A percentile compares a stretch with the other conserved stretches of the same genome.
Conservation (phyloP, 1,284 basidiomycete species). For the Cryptococcus wingfieldii region DNA sequence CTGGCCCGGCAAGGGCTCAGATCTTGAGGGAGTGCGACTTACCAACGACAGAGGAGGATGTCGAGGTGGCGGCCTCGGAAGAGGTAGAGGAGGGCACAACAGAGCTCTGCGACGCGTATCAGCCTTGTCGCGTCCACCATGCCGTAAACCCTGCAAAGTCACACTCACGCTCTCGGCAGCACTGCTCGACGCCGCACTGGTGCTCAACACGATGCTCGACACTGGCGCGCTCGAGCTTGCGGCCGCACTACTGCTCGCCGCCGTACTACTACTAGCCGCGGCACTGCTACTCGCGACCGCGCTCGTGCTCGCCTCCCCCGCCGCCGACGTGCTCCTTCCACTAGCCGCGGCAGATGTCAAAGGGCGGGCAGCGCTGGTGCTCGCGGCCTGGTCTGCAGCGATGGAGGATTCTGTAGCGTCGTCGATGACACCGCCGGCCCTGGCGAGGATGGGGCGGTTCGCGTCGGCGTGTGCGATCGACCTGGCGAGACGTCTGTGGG, state of each 20-base stretch:
- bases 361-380: background rate
- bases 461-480: conserved; percentile 15
- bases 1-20: background rate
- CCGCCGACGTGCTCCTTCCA: background rate
- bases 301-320: background rate
- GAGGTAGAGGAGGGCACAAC: background rate
- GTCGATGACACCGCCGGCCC: conserved; percentile 12
- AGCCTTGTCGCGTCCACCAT: background rate
- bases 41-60: background rate
- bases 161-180: background rate
- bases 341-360: background rate
- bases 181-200: background rate
- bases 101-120: background rate
- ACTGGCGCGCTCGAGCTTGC: background rate
- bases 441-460: conserved; percentile 5
- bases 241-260: background rate
- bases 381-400: conserved; percentile 5
- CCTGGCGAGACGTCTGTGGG: conserved; percentile 21
- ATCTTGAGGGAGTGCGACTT: background rate
- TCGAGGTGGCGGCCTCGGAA: background rate
- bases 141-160: background rate
- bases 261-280: background rate
- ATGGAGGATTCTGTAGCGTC: conserved; percentile 13
- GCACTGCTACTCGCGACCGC: background rate
- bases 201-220: background rate